Evolutionary conservation across 192 early-diverging fungal species (phyloP).

Genomic region (Dimargaris cristalligena): DNA sequence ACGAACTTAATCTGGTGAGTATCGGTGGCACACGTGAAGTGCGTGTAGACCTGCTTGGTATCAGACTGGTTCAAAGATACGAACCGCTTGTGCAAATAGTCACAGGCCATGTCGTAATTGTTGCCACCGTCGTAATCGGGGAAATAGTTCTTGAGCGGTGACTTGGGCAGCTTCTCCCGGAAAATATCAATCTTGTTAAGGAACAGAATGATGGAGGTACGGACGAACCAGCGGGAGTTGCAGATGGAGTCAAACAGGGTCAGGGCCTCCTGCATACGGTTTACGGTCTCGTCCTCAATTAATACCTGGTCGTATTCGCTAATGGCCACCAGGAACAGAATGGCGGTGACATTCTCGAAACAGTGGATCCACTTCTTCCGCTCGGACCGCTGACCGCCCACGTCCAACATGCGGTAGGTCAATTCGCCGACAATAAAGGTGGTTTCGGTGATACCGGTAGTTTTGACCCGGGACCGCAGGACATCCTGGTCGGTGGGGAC

Average conservation of each 20-base stretch:
- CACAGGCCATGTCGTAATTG: conserved; percentile 56
- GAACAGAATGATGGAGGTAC: conserved; percentile 97
- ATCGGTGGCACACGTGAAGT: conserved; percentile 79
- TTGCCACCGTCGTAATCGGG: conserved; percentile 65
- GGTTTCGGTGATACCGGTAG: conserved; percentile 93
- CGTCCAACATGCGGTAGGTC: conserved; percentile 94
- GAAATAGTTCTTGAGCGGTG: conserved; percentile 79
- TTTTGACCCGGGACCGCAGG: conserved; percentile 89
- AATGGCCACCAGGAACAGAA: conserved; percentile 91
- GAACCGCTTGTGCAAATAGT: conserved; percentile 67
- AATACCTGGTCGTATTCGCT: conserved; percentile 91
- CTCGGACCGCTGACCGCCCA: conserved; percentile 95
- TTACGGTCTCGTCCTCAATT: conserved; percentile 90
- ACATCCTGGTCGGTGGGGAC: conserved; percentile 92
- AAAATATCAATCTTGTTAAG: conserved; percentile 98
- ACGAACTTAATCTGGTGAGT: conserved; percentile 77
- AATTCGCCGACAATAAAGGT: conserved; percentile 80
- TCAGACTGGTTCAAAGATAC: conserved; percentile 63
- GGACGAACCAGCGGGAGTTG: conserved; percentile 91
- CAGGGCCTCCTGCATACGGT: conserved; percentile 91
- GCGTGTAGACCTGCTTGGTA: conserved; percentile 71
- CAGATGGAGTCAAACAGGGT: conserved; percentile 96
- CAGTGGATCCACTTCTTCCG: conserved; percentile 99
- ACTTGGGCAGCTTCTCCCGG: conserved; percentile 68
- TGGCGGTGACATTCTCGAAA: conserved; percentile 91